Base-by-base conservation (phyloP, 2,329 filamentous ascomycete species). In the Colletotrichum cuscutae region DNA sequence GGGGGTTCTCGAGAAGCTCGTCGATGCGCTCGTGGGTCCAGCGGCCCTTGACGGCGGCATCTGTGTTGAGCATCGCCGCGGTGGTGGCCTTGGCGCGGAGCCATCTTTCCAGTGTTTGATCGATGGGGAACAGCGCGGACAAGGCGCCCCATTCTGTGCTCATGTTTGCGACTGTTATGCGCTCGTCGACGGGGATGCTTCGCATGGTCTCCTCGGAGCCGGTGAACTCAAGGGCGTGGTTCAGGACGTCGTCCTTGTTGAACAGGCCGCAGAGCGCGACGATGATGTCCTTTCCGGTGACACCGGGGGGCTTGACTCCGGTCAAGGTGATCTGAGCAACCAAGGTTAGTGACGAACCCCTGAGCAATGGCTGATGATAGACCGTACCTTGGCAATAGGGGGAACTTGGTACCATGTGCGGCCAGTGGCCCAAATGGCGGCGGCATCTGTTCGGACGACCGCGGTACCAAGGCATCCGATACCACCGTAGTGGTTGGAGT, bases 241-340 rank as follows among this genome's bases (percentile, higher is more conserved):
- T 98, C 15, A 98, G 87, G 0, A 98, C 96, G 57, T 98, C 94
- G 76, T 95, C 93, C 66, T 93, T 90, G 82, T 94, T 93, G 85
- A 98, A 97, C 0, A 98, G 84, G 1, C 93, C 94, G 77, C 94
- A 97, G 1, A 98, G 88, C 0, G 95, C 94, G 30, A 98, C 89
- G 76, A 98, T 98, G 13, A 98, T 93, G 81, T 98, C 97, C 82
- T 99, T 98, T 35, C 95, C 96, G 0, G 93, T 95, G 1, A 98
- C 95, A 12, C 95, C 95, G 1, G 86, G 84, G 0, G 94, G 95
- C 7, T 98, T 84, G 0, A 89, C 82, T 7, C 95, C 95, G 0
- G 89, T 94, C 12, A 98, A 87, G 0, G 89, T 95, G 28, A 98
- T 89, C 82, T 49, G 42, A n/a, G 19, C 7, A 49, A 22, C 19